Conservation (phyloP, 2,329 filamentous ascomycete genomes). For the Blumeria graminis region DNA sequence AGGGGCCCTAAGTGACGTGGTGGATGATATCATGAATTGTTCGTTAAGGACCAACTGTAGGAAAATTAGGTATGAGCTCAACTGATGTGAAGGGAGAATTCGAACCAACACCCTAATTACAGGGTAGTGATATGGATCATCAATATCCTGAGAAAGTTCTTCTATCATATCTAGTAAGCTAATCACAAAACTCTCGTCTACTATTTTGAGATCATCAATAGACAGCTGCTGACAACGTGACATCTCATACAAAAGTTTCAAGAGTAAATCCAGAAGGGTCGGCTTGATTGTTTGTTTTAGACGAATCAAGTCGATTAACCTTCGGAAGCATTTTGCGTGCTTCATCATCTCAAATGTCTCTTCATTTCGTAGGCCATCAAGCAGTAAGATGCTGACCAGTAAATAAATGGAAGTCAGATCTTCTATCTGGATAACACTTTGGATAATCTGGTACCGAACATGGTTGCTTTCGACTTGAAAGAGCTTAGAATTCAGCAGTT, state of each 20-base stretch:
- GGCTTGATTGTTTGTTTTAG: conserved; percentile 38
- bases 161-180: conserved; percentile 78
- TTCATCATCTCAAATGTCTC: conserved; percentile 70
- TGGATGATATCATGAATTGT: conserved; percentile 76
- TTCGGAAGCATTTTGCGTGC: conserved; percentile 56
- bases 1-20: conserved; percentile 15
- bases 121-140: conserved; percentile 88
- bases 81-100: conserved; percentile 5
- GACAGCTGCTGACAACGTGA: conserved; percentile 68
- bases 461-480: conserved; percentile 60
- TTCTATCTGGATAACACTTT: conserved; percentile 77
- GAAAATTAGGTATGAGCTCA: conserved; percentile 6
- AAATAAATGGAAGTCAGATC: conserved; percentile 57
- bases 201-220: conserved; percentile 49
- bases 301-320: conserved; percentile 59
- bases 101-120: conserved; percentile 77
- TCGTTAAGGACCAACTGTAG: conserved; percentile 82
- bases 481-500: conserved; percentile 49
- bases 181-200: conserved; percentile 58
- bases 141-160: conserved; percentile 58
- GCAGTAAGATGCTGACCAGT: conserved; percentile 61
- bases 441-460: conserved; percentile 77
- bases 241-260: conserved; percentile 92
- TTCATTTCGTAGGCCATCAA: conserved; percentile 64
- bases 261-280: conserved; percentile 51